These are phyloP conservation scores for Coccinonectria pachysandricola DNA, from an alignment of 2,329 filamentous ascomycete species.

Conservation along the genomic window DNA sequence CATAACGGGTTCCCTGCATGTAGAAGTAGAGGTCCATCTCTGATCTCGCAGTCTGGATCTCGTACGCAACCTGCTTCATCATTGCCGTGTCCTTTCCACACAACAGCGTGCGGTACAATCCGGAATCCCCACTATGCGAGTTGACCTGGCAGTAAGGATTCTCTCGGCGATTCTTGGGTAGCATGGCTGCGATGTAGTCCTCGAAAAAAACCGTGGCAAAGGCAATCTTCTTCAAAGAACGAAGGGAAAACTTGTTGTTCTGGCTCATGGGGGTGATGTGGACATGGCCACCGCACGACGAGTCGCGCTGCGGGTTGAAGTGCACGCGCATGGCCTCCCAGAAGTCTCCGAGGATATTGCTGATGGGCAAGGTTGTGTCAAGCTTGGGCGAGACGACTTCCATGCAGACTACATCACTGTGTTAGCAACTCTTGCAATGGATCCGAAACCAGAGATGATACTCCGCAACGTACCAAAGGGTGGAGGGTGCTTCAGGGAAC, in stretches of 20 bases:
- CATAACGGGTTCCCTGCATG: conserved; percentile 30
- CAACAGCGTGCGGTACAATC: conserved; percentile 18
- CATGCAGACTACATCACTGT: conserved; percentile 25
- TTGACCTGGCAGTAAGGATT: conserved; percentile 28
- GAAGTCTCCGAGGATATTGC: conserved; percentile 26
- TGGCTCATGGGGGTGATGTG: conserved; percentile 27
- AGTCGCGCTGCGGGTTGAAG: conserved; percentile 26
- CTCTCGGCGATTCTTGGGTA: conserved; percentile 23
- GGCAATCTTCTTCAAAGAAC: conserved; percentile 26
- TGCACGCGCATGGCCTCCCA: conserved; percentile 33
- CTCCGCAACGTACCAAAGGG: conserved; percentile 27
- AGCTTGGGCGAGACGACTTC: conserved; percentile 31
- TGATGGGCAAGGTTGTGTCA: conserved; percentile 24
- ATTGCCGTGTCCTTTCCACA: conserved; percentile 18
- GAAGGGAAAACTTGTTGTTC: conserved; percentile 25
- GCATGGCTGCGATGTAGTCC: conserved; percentile 22
- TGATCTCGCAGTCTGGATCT: conserved; percentile 15
- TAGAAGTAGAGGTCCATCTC: conserved; percentile 26
- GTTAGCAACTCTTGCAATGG: too few species aligned
- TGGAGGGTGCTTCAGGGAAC: conserved; percentile 27
- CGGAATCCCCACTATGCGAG: conserved; percentile 21
- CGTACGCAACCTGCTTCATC: conserved; percentile 20
- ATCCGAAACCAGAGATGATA: too few species aligned
- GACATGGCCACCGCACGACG: conserved; percentile 29
- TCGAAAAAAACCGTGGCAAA: conserved; percentile 27